Base-by-base conservation (phyloP, 768 basidiomycete genomes). In the Tephrocybe sp. region DNA sequence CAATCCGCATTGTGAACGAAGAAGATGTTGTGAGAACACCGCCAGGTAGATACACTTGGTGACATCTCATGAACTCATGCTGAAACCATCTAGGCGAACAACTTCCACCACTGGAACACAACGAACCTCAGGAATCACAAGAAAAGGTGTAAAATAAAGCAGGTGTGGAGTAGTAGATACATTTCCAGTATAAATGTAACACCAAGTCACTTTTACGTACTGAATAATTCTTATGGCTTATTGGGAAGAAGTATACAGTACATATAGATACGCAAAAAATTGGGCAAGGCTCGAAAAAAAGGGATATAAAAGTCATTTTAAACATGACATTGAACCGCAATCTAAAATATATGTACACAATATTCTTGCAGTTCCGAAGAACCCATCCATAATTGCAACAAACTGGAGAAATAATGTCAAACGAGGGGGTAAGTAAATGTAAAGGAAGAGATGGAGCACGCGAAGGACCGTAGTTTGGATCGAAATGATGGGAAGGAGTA, bases 1-100 rank as follows among this genome's bases (percentile, higher is more conserved):
- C 81, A 1, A 88, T 96, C 51, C 76, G 85, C 48, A 80, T 87
- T n/a, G 85, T 91, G 22, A 90, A 92, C 51, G 81, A 88, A 45
- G 85, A 85, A 58, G 85, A 88, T 59, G 61, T 75, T 4, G 62
- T 61, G n/a, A 57, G 62, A 38, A 63, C 67, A 50, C 56, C 66
- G 45, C 58, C 54, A 52, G 56, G 65, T 65, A 35, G 54, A 55
- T 52, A 9, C 6, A 38, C 9, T 41, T 30, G 31, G 32, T 46
- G 13, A 5, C 16, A n/a, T 19, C 2, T 17, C 6, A 9, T 44
- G 10, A 13, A 35, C 9, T 16, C 22, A 19, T 44, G 20, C 1
- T 19, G 5, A 14, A 41, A 13, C 20, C 17, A 22, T 19, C 10
- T n/a, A 58, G 57, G 57, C 3, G 57, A 58, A 26, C 40, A 20